phyloP scores from a whole-genome alignment of 2,329 filamentous ascomycete genomes.

The Aureobasidium pullulans region DNA sequence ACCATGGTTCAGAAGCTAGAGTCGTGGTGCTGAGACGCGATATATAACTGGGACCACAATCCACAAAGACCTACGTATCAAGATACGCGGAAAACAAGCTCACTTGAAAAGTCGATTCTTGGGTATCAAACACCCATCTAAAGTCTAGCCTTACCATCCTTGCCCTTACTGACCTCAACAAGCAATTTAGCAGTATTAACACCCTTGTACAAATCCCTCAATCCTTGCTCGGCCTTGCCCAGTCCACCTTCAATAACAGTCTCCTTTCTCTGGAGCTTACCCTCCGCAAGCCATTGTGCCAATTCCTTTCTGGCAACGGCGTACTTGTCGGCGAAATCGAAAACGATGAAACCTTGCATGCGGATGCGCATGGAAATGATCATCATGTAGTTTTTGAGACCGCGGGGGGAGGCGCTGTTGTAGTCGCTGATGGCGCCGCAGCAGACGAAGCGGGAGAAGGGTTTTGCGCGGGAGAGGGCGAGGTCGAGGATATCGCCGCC shows the following conservation, averaged over 20 bases:
- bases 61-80: too few species aligned
- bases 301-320: constrained; percentile 52
- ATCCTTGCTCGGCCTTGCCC: constrained; percentile 6
- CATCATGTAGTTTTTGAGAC: constrained; percentile 50
- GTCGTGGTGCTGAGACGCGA: too few species aligned
- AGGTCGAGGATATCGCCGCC: constrained; percentile 62
- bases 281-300: constrained; percentile 60
- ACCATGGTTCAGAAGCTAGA: too few species aligned
- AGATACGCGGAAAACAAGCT: too few species aligned
- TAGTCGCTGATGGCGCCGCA: constrained; percentile 64
- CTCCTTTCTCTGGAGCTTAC: constrained; percentile 33
- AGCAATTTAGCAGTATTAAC: constrained; percentile 8
- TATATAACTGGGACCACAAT: too few species aligned
- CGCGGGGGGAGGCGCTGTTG: constrained; percentile 48
- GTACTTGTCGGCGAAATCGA: constrained; percentile 58
- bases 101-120: neutral
- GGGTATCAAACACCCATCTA: neutral
- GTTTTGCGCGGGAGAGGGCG: constrained; percentile 55
- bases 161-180: constrained; percentile 6
- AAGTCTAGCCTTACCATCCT: constrained; percentile 5
- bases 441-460: constrained; percentile 58
- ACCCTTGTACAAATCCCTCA: constrained; percentile 11
- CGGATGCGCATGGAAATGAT: constrained; percentile 48
- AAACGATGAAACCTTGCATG: constrained; percentile 67
- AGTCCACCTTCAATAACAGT: constrained; percentile 8